Evolutionary conservation across 257 asterid species (phyloP), one percentile per base, ranked within the genome.

Genomic region (Solanum ossicruentum): DNA sequence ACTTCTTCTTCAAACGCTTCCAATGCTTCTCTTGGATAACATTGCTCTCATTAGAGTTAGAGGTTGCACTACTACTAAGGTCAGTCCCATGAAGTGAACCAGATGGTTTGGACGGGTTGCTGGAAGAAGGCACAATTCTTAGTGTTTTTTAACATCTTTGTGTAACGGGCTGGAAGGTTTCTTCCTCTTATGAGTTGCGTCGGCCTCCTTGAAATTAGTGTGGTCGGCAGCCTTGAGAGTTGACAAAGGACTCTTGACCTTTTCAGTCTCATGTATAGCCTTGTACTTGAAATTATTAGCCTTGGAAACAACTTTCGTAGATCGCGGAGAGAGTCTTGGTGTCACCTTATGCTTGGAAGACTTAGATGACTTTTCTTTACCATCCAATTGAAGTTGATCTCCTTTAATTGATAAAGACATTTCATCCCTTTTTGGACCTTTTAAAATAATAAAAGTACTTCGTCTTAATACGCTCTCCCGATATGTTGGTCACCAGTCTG

Each of bases 281-380:
- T 10, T 43, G 1, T 5, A 2, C 16, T 12, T 39, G 0, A 6
- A 41, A 4, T 2, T 10, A 6, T 5, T 70, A 5, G 1, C 0
- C 52, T 39, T 39, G 28, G 78, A 10, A 36, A 3, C 0, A 43
- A 39, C 78, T 11, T 41, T 39, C 26, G 3, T 1, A 2, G 10
- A 8, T 70, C 18, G 1, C 0, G 0, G 51, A 18, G 16, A 2
- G 12, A 17, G 0, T 1, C 6, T 10, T 1, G 0, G 5, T 12
- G 18, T 23, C 17, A 1, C 36, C 41, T 23, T 63, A 18, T 41
- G 23, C 71, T 63, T 23, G 7, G 41, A 63, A 63, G 41, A 63
- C 1, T 56, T 10, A 18, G 23, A 18, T 6, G 4, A 3, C 8
- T 12, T 26, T 5, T 4, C 39, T 1, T 10, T 1, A 10, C 2